Evolutionary conservation across 345 rosid species (phyloP).

Genomic region (Sonneratia alba): DNA sequence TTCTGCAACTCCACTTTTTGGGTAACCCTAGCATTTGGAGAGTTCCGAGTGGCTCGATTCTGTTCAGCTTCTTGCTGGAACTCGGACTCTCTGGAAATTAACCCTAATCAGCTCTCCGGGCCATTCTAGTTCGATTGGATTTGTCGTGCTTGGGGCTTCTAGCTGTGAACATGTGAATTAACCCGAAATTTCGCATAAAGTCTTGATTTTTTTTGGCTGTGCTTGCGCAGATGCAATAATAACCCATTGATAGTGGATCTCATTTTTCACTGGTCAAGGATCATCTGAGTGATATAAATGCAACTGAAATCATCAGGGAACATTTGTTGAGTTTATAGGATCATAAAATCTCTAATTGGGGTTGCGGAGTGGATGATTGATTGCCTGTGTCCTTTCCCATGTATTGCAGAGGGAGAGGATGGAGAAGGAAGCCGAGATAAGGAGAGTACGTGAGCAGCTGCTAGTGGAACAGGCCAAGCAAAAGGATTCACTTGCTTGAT

Average conservation of each 20-base stretch:
- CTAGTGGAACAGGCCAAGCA: slow-evolving; percentile 9
- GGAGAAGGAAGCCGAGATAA: slow-evolving; percentile 19
- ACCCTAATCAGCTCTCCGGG: not conserved
- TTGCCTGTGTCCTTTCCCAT: not conserved
- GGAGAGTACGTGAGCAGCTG: slow-evolving; percentile 12
- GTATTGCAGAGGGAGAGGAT: slow-evolving; percentile 13
- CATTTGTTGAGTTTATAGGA: too few relatives aligned
- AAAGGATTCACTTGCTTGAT: slow-evolving; percentile 6
- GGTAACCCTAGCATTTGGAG: not conserved
- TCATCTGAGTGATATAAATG: too few relatives aligned
- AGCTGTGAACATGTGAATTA: not conserved
- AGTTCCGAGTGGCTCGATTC: not conserved
- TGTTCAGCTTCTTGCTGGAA: not conserved
- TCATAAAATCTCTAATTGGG: not conserved
- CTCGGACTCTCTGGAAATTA: not conserved
- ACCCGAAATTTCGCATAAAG: not conserved
- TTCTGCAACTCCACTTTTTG: not conserved
- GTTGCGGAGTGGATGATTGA: not conserved
- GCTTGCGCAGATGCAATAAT: too few relatives aligned
- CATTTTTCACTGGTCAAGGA: too few relatives aligned
- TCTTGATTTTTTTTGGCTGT: not conserved
- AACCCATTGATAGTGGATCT: too few relatives aligned
- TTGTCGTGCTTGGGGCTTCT: not conserved
- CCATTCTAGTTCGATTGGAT: not conserved
- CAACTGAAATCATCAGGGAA: not conserved